A percentile compares a stretch with the other conserved stretches of the same genome.
Evolutionary conservation across 2,329 filamentous ascomycete genomes (phyloP).

Genomic region (Colletotrichum eleusines): DNA sequence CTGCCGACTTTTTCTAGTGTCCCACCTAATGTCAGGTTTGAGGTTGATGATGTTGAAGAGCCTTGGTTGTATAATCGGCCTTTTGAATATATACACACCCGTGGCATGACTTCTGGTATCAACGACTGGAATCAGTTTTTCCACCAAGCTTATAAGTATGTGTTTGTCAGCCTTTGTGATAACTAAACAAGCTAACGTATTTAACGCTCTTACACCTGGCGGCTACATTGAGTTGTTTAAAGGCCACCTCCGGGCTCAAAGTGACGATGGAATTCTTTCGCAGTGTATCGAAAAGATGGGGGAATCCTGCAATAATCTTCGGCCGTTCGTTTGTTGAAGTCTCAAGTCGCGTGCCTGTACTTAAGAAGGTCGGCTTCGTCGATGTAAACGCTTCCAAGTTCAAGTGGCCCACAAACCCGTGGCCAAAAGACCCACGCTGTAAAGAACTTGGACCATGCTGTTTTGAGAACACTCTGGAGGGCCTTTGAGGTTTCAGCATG

Average conservation of each 20-base stretch:
- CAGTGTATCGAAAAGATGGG: slow-evolving; percentile 46
- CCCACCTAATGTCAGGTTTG: slow-evolving; percentile 67
- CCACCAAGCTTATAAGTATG: slow-evolving; percentile 57
- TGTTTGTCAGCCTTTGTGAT: not conserved
- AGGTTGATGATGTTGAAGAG: slow-evolving; percentile 1
- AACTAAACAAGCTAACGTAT: slow-evolving; percentile 1
- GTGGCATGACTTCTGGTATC: slow-evolving; percentile 57
- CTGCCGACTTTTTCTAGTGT: slow-evolving; percentile 49
- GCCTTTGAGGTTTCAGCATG: slow-evolving; percentile 48
- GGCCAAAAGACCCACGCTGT: slow-evolving; percentile 52
- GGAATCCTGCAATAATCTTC: slow-evolving; percentile 52
- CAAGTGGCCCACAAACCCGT: slow-evolving; percentile 50
- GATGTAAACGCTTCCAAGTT: slow-evolving; percentile 48
- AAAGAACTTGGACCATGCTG: slow-evolving; percentile 52
- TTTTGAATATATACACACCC: not conserved
- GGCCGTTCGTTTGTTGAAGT: slow-evolving; percentile 50
- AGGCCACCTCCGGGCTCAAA: slow-evolving; percentile 47
- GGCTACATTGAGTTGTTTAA: slow-evolving; percentile 56
- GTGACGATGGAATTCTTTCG: slow-evolving; percentile 47
- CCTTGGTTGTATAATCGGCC: not conserved
- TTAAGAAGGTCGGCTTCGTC: slow-evolving; percentile 53
- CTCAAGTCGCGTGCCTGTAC: slow-evolving; percentile 51
- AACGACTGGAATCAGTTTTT: slow-evolving; percentile 54
- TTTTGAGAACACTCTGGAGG: slow-evolving; percentile 49
- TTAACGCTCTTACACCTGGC: slow-evolving; percentile 51